Evolutionary conservation across 495 filamentous ascomycete genomes (phyloP).

Genomic region (Xylona heveae): DNA sequence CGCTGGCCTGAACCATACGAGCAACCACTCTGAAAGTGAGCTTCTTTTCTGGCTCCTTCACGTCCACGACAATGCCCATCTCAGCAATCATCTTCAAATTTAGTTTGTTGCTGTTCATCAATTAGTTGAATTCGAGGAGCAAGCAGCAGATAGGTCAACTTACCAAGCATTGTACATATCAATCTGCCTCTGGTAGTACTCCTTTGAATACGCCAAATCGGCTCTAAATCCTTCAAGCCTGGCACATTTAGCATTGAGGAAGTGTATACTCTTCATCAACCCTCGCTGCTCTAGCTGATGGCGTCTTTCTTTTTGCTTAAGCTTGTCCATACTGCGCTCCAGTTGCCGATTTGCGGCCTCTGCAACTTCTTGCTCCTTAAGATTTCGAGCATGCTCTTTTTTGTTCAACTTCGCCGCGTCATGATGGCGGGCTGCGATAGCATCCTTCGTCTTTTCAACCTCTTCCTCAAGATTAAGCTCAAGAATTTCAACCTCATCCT

Average conservation of each 20-base stretch:
- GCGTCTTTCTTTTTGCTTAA: slow-evolving; percentile 22
- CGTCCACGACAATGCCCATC: slow-evolving; percentile 43
- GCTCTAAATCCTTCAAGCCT: slow-evolving; percentile 62
- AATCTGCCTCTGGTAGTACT: slow-evolving; percentile 56
- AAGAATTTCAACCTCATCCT: slow-evolving; percentile 62
- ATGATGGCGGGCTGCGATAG: slow-evolving; percentile 15
- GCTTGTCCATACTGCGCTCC: no score
- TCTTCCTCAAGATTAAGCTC: slow-evolving; percentile 59
- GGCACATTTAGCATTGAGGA: slow-evolving; percentile 55
- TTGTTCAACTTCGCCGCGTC: slow-evolving; percentile 4
- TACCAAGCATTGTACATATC: slow-evolving; percentile 72
- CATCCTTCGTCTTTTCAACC: slow-evolving; percentile 36
- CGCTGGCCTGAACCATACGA: slow-evolving; percentile 27
- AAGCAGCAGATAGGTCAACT: slow-evolving; percentile 17
- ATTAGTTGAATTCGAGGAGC: slow-evolving; percentile 4
- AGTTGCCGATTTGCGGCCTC: slow-evolving; percentile 6
- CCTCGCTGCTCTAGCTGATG: slow-evolving; percentile 70
- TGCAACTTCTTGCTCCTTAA: slow-evolving; percentile 23
- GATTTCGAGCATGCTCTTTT: slow-evolving; percentile 16
- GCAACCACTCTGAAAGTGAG: slow-evolving; percentile 25
- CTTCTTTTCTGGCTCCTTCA: slow-evolving; percentile 17
- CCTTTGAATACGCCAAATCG: slow-evolving; percentile 63
- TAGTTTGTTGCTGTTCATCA: slow-evolving; percentile 55
- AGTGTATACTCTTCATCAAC: slow-evolving; percentile 72
- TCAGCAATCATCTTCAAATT: slow-evolving; percentile 65